Conservation (phyloP, 257 asterid genomes). For the Scutellaria barbata region DNA sequence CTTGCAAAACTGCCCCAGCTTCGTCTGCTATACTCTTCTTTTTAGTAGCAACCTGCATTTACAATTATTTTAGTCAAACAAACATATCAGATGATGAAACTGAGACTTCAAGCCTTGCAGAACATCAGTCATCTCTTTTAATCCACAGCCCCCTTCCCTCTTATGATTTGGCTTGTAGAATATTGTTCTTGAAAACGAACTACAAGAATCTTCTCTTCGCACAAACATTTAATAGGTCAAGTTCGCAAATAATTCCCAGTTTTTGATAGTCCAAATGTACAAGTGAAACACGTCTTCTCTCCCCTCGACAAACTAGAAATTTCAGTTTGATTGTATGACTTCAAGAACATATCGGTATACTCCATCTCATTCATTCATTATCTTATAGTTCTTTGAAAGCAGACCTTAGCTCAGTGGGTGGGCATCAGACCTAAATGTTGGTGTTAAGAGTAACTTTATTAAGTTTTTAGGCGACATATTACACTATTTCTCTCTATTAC, state of each 20-base stretch:
- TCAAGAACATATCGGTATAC: background rate
- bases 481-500: background rate
- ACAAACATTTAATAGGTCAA: background rate
- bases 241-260: background rate
- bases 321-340: background rate
- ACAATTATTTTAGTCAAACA: slow-evolving; percentile 5
- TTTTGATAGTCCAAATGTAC: too few species aligned
- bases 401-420: background rate
- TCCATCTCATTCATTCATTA: background rate
- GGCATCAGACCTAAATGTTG: background rate
- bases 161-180: too few species aligned
- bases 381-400: background rate
- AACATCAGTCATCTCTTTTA: background rate
- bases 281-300: too few species aligned
- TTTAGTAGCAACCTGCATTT: slow-evolving; percentile 75
- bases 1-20: slow-evolving; percentile 73
- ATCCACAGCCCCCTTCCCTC: background rate
- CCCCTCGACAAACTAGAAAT: background rate
- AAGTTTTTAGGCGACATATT: background rate
- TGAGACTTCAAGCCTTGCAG: background rate
- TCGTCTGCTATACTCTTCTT: slow-evolving; percentile 90
- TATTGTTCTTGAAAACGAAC: background rate
- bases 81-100: slow-evolving; percentile 14
- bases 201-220: background rate
- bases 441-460: background rate